Percentiles rank a stretch among this genome's conserved stretches.
Conservation (phyloP, 768 basidiomycete species). For the Omphalotus guepiniiformis region DNA sequence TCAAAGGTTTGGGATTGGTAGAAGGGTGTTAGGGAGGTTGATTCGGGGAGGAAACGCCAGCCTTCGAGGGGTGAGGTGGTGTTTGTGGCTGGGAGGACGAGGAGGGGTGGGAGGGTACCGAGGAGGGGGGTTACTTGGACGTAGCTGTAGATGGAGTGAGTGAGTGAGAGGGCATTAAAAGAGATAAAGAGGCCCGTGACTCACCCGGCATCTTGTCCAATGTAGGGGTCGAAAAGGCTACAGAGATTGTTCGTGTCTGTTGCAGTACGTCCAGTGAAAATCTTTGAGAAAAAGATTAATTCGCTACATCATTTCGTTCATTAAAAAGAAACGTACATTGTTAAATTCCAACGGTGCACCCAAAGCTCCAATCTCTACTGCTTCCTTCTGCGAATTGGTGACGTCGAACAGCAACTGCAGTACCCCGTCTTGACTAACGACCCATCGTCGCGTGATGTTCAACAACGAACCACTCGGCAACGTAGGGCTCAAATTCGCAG, state of each 20-base stretch:
- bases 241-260: slow-evolving; percentile 48
- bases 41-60: slow-evolving; percentile 53
- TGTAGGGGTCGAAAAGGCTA: slow-evolving; percentile 55
- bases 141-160: background rate
- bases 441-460: slow-evolving; percentile 51
- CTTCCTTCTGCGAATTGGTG: slow-evolving; percentile 38
- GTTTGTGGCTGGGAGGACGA: slow-evolving; percentile 43
- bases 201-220: slow-evolving; percentile 53
- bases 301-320: no score
- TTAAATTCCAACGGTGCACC: slow-evolving; percentile 54
- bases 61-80: slow-evolving; percentile 50
- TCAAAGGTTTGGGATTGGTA: slow-evolving; percentile 62
- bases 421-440: slow-evolving; percentile 30
- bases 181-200: slow-evolving; percentile 34
- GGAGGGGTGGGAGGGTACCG: slow-evolving; percentile 47
- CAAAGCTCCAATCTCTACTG: slow-evolving; percentile 51
- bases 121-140: slow-evolving; percentile 44
- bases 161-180: background rate
- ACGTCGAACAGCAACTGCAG: slow-evolving; percentile 50
- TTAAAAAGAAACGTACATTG: slow-evolving; percentile 35
- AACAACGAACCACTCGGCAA: slow-evolving; percentile 40
- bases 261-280: slow-evolving; percentile 50
- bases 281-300: slow-evolving; percentile 30
- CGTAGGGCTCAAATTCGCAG: slow-evolving; percentile 46
- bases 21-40: slow-evolving; percentile 37